Conservation (phyloP, 2,329 filamentous ascomycete species). For the Ascocoryne sarcoides region DNA sequence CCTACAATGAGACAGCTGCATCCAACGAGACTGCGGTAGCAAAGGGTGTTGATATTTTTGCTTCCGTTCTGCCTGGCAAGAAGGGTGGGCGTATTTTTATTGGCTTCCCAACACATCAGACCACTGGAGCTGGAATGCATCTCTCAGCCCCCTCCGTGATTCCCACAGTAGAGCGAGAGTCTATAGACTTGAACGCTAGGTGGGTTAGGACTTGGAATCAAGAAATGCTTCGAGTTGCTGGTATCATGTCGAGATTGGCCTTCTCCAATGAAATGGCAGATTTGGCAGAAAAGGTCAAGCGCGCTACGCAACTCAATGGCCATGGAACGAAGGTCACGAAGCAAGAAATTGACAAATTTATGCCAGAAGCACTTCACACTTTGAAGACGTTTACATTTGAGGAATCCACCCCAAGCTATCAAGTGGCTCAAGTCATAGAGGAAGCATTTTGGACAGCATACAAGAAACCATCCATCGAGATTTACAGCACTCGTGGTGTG, state of each 20-base stretch:
- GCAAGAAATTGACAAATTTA: conserved; percentile 55
- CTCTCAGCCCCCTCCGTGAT: conserved; percentile 95
- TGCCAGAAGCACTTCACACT: conserved; percentile 74
- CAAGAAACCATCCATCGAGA: conserved; percentile 71
- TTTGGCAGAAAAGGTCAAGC: conserved; percentile 53
- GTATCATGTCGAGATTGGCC: conserved; percentile 80
- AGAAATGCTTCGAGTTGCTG: conserved; percentile 83
- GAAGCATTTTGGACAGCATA: conserved; percentile 95
- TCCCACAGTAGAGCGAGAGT: conserved; percentile 92
- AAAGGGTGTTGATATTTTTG: conserved; percentile 70
- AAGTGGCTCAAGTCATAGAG: conserved; percentile 80
- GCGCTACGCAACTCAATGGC: conserved; percentile 32
- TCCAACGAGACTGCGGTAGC: conserved; percentile 38
- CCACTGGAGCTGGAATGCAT: conserved; percentile 86
- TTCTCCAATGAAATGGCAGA: conserved; percentile 82
- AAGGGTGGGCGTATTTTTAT: conserved; percentile 88
- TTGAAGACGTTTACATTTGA: conserved; percentile 81
- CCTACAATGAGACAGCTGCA: conserved; percentile 71
- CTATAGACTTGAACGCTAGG: conserved; percentile 90
- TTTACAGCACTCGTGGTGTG: conserved; percentile 81
- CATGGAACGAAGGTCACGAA: conserved; percentile 46
- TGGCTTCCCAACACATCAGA: conserved; percentile 95
- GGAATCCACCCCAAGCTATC: conserved; percentile 80
- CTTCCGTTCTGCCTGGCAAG: conserved; percentile 80
- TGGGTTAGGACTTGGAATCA: conserved; percentile 95